These are phyloP conservation scores for Candida tetrigidarum DNA, from an alignment of 1,139 yeast species.

Conservation along the genomic window DNA sequence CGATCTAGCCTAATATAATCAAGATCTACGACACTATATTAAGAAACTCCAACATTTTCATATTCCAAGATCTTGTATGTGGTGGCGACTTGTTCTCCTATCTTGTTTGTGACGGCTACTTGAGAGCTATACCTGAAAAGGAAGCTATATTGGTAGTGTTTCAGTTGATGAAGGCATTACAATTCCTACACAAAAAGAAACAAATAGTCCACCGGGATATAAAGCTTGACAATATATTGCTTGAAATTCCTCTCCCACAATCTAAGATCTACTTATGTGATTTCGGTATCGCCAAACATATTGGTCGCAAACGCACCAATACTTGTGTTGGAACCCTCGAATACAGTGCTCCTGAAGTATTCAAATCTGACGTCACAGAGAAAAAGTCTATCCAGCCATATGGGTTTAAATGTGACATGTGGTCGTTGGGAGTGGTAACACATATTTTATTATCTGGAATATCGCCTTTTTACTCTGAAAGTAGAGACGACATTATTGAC, in stretches of 20 bases:
- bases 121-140: conserved; percentile 51
- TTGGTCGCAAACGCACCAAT: conserved; percentile 39
- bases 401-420: conserved; percentile 61
- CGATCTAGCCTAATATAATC: conserved; percentile 46
- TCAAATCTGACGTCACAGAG: conserved; percentile 15
- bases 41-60: conserved; percentile 38
- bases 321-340: conserved; percentile 72
- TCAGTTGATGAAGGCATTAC: conserved; percentile 58
- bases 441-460: conserved; percentile 61
- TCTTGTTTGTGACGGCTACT: conserved; percentile 44
- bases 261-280: conserved; percentile 61
- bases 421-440: conserved; percentile 67
- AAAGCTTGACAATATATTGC: conserved; percentile 58
- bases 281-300: conserved; percentile 63
- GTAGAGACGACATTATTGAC: conserved; percentile 39
- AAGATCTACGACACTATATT: conserved; percentile 45
- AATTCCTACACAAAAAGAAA: conserved; percentile 48
- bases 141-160: conserved; percentile 58
- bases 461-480: conserved; percentile 60
- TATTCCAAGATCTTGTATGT: conserved; percentile 55
- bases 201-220: conserved; percentile 28
- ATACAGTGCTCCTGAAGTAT: conserved; percentile 65
- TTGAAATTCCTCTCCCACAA: conserved; percentile 54
- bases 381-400: conserved; percentile 36
- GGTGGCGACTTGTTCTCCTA: conserved; percentile 75